Conservation (phyloP, 176 grass and related monocot genomes). For the Ampelocalamus luodianensis region DNA sequence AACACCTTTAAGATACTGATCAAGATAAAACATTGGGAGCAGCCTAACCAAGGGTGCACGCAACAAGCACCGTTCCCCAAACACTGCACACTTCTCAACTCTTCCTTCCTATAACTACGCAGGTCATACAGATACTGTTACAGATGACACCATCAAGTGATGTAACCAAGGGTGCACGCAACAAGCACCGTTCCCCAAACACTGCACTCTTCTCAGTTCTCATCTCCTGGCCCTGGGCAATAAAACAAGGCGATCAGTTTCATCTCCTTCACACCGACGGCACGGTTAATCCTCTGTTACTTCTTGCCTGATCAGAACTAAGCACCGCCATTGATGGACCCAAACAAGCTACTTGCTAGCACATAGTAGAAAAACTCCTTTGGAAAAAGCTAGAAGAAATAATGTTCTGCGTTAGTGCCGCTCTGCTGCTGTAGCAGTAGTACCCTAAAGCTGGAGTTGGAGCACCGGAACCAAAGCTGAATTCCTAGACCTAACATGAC, state of each 20-base stretch:
- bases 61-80: too few relatives aligned
- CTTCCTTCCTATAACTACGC: constrained; percentile 14
- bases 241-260: constrained; percentile 6
- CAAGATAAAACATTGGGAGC: too few relatives aligned
- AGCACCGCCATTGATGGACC: constrained; percentile 10
- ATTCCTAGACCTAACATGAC: constrained; percentile 48
- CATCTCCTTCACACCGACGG: not conserved
- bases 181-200: constrained; percentile 10
- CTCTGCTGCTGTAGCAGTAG: constrained; percentile 25
- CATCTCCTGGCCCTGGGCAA: not conserved
- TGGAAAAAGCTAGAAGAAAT: constrained; percentile 32
- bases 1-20: too few relatives aligned
- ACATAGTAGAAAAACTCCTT: constrained; percentile 5
- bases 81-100: too few relatives aligned
- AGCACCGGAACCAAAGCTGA: constrained; percentile 37
- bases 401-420: constrained; percentile 42
- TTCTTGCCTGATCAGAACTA: not conserved
- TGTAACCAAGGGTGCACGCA: constrained; percentile 49
- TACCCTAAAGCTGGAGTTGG: constrained; percentile 41
- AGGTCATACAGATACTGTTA: constrained; percentile 34
- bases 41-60: too few relatives aligned
- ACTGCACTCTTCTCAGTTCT: not conserved
- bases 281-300: not conserved
- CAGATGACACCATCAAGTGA: constrained; percentile 45
- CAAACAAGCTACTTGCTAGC: constrained; percentile 16